These are phyloP conservation scores for Naganishia albida DNA, from an alignment of 1,284 basidiomycete species.

Conservation along the genomic window DNA sequence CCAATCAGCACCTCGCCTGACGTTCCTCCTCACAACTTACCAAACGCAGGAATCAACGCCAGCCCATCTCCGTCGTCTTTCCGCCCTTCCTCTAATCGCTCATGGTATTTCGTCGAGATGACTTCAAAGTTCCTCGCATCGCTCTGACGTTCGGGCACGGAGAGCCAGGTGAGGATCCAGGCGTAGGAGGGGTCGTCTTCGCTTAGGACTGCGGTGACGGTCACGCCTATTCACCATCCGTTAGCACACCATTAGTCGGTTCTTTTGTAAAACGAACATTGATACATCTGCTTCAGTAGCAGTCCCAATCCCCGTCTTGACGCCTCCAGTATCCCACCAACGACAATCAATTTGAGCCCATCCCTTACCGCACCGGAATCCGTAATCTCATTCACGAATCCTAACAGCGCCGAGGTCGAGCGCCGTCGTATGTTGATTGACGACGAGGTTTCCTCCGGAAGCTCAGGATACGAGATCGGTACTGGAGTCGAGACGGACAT, in stretches of 20 bases:
- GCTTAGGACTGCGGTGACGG: conserved; percentile 27
- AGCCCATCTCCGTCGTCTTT: conserved; percentile 10
- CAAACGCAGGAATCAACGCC: conserved; percentile 25
- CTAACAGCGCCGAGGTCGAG: neutral
- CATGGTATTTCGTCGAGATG: conserved; percentile 18
- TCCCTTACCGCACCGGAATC: conserved; percentile 33
- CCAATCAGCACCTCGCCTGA: neutral
- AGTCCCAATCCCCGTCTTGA: conserved; percentile 20
- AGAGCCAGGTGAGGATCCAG: conserved; percentile 33
- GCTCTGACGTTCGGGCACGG: conserved; percentile 17
- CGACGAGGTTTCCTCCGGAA: neutral
- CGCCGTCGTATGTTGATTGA: neutral
- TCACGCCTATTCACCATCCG: conserved; percentile 2
- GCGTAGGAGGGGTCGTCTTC: conserved; percentile 31
- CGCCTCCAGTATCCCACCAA: conserved; percentile 32
- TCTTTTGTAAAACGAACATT: conserved; percentile 7
- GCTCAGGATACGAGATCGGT: neutral
- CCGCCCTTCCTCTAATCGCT: neutral
- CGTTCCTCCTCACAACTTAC: neutral
- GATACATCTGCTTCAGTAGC: conserved; percentile 6
- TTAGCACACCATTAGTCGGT: neutral
- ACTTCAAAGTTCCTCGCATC: conserved; percentile 30
- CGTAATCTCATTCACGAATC: conserved; percentile 18
- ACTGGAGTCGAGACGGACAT: neutral
- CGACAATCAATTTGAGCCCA: conserved; percentile 30